Evolutionary conservation across 2,329 filamentous ascomycete genomes (phyloP), one percentile per base, ranked within the genome.

Genomic region (Parastagonospora avenae): DNA sequence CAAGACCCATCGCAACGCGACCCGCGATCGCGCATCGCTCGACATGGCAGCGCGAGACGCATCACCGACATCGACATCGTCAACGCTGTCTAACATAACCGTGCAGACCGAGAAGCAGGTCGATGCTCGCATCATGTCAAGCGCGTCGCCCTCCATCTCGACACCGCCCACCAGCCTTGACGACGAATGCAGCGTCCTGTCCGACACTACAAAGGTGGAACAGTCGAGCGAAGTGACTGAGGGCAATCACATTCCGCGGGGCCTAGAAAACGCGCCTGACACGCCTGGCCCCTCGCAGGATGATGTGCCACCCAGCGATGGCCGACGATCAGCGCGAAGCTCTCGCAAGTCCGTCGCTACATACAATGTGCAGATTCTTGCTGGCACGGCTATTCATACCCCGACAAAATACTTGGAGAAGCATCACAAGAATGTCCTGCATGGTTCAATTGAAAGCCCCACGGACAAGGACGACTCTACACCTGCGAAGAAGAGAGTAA

Each of bases 161-260:
- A 89, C 87, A 50, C 86, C 87, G 40, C 85, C 85, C 19, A 89
- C 86, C 42, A 89, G 84, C 60, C 76, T 86, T 59, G 83, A 82
- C 65, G 86, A 89, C 69, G 80, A 77, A 62, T 79, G 78, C 52
- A 88, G 85, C 73, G 76, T 85, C 35, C 71, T 77, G 35, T 78
- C 74, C 28, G 72, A 75, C 36, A 59, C 58, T 39, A 58, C 59
- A 39, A 72, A 71, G 57, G 57, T 64, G 51, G 66, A 74, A 32
- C 59, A 62, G 16, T 38, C 54, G 24, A 50, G 64, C 35, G 62
- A 68, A 50, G 40, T 56, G 24, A 56, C 63, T 50, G 64, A 44
- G 12, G 60, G 73, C 30, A 51, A 57, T 32, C 52, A 61, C 28
- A 46, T 37, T 40, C 31, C 42, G 16, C 41, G 44, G 28, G 54